Evolutionary conservation across 345 rosid species (phyloP), one percentile per base, ranked within the genome.

Genomic region (Heritiera littoralis): DNA sequence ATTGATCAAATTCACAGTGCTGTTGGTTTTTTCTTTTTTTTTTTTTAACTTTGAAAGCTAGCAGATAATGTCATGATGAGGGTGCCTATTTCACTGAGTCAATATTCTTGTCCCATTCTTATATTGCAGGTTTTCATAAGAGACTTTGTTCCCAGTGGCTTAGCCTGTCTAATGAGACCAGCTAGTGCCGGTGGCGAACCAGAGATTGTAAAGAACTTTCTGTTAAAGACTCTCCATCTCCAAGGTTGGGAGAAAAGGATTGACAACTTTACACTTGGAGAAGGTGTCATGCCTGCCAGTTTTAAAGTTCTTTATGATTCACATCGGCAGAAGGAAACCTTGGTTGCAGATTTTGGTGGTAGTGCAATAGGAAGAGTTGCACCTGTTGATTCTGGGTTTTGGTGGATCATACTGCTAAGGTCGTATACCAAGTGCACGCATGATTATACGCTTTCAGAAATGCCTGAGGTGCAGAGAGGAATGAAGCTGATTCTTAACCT

Each of bases 381-480:
- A 0, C 93, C 93, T 4, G 90, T 88, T 18, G 92, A 87, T 77
- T 90, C 93, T n/a, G 91, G 92, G 15, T 89, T 90, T 79, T 89
- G 92, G 92, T 90, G 92, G 92, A 90, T 90, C 66, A 87, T 90
- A 80, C 80, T 90, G 81, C 88, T 90, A 7, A 79, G 89, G 68
- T 83, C 91, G 41, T 89, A 89, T 54, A 87, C 90, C 66, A 90
- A 89, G 80, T 78, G 87, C 80, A 89, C 92, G 1, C 86, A 79
- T 76, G 92, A 87, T 81, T 72, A 78, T 81, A 67, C 89, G 23
- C 80, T 87, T 30, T 79, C 84, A 54, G 89, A 87, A 61, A 76
- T 72, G n/a, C 87, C 88, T 9, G 89, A 81, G 78, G 89, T 88
- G 46, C 94, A 89, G 80, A 89, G 76, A 79, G 92, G 89, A 61